phyloP scores from a whole-genome alignment of 345 rosid genomes.

The Eucalyptus tenuipes region DNA sequence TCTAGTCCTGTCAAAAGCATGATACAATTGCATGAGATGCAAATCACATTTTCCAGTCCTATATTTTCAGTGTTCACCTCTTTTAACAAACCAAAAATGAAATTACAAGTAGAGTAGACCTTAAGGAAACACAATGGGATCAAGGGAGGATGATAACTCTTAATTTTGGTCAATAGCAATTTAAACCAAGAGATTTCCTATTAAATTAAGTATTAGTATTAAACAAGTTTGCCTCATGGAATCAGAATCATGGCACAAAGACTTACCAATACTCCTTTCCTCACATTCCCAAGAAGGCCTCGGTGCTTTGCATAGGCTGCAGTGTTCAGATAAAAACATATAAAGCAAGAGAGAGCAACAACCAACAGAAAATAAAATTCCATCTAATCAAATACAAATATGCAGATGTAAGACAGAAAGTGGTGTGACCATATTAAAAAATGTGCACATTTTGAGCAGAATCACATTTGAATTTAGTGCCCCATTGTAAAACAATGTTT shows the following conservation, averaged over 20 bases:
- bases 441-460: neutral
- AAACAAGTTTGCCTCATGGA: neutral
- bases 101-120: neutral
- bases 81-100: neutral
- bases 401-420: neutral
- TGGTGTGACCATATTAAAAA: neutral
- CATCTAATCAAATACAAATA: neutral
- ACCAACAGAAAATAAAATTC: neutral
- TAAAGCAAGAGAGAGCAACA: neutral
- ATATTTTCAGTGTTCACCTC: neutral
- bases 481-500: neutral
- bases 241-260: neutral
- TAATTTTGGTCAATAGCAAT: neutral
- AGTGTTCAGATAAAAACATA: neutral
- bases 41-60: neutral
- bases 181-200: neutral
- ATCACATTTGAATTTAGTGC: neutral
- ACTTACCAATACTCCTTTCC: conserved; percentile 98
- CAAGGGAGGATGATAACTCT: neutral
- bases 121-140: neutral
- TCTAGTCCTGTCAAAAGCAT: neutral
- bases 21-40: neutral
- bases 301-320: conserved; percentile 77
- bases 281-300: conserved; percentile 89
- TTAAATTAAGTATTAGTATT: neutral